Evolutionary conservation across 306 rosid genomes (phyloP).

Genomic region (Medicago truncatula): DNA sequence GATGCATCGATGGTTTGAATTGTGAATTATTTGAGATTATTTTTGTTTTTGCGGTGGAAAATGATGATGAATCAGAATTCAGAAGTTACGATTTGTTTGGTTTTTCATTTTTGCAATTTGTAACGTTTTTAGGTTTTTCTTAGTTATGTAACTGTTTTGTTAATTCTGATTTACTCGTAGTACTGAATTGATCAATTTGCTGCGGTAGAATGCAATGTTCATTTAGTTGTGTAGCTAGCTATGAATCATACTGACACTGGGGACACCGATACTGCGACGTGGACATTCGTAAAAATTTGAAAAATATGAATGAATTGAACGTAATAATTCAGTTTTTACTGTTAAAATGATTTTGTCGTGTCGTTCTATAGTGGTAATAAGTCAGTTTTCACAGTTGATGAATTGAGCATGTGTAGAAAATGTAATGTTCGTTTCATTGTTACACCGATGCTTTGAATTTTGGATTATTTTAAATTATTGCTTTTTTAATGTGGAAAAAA

Average conservation of each 20-base stretch:
- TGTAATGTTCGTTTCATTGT: no score
- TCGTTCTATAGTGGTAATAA: no score
- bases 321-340: no score
- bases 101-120: neutral
- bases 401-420: neutral
- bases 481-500: no score
- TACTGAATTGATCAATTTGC: conserved; percentile 19
- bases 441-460: no score
- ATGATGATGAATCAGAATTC: neutral
- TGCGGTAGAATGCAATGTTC: conserved; percentile 9
- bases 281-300: no score
- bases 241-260: no score
- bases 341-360: no score
- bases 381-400: neutral
- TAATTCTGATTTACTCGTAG: conserved; percentile 26
- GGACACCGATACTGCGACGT: no score
- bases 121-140: neutral
- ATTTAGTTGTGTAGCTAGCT: neutral
- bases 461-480: no score
- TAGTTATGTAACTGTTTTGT: conserved; percentile 20
- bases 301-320: no score
- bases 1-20: conserved; percentile 33
- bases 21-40: conserved; percentile 15
- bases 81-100: neutral
- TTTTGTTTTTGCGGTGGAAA: neutral